A percentile compares a stretch with the other conserved stretches of the same genome.
Conservation (phyloP, 2,329 filamentous ascomycete genomes). For the Beauveria sp. region DNA sequence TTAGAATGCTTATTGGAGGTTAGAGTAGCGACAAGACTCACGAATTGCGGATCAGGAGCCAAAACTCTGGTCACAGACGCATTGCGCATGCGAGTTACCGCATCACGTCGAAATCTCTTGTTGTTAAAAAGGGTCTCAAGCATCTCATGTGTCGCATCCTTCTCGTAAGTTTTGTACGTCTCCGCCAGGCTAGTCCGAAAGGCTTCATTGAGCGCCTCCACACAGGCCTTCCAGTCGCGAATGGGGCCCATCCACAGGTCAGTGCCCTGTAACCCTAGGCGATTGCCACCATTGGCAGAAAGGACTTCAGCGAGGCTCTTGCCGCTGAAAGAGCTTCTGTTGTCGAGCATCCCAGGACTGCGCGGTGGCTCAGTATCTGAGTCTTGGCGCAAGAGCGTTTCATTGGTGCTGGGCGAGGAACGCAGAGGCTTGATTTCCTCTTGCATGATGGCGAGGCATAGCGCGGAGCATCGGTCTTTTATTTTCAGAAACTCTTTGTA, state of each 20-base stretch:
- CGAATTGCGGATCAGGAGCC: conserved; percentile 37
- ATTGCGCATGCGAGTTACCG: conserved; percentile 39
- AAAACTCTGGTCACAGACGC: conserved; percentile 34
- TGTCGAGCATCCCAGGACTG: conserved; percentile 25
- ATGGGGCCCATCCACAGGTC: conserved; percentile 32
- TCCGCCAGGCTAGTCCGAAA: conserved; percentile 34
- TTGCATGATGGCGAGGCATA: conserved; percentile 33
- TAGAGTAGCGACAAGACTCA: conserved; percentile 16
- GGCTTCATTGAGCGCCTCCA: conserved; percentile 34
- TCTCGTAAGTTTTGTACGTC: conserved; percentile 39
- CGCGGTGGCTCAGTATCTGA: conserved; percentile 25
- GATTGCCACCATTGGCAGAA: conserved; percentile 18
- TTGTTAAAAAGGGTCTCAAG: conserved; percentile 36
- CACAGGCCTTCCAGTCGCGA: conserved; percentile 36
- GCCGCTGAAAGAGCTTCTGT: conserved; percentile 31
- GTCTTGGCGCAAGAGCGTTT: conserved; percentile 20
- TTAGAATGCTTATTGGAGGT: conserved; percentile 7
- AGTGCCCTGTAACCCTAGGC: conserved; percentile 15
- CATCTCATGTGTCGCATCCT: conserved; percentile 34
- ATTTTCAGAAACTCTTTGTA: conserved; percentile 38
- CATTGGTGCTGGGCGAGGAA: conserved; percentile 16
- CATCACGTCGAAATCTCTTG: conserved; percentile 32
- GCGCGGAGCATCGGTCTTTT: conserved; percentile 30
- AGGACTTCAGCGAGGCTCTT: conserved; percentile 27
- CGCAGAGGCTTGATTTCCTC: conserved; percentile 29